Base-by-base conservation (phyloP, 108 stramenopile species). In the Stephanodiscus minutulus region DNA sequence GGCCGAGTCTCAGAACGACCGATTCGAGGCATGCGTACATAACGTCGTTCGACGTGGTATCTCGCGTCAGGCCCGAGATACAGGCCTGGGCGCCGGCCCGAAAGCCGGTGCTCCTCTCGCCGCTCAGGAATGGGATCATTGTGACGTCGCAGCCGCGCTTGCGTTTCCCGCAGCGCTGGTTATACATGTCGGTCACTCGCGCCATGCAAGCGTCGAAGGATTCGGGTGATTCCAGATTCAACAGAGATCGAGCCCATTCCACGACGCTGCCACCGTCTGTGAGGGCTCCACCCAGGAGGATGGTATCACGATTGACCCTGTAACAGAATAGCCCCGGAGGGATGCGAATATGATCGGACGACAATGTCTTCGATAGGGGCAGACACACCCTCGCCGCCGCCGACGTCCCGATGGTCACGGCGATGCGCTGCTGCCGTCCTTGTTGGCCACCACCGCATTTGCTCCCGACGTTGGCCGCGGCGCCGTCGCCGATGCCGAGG, bases 191-290 rank as follows among this genome's bases (percentile, higher is more conserved):
- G 18, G 33, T 22, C 33, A 85, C 87, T 62, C 83, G 21, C 13
- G 68, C 54, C 82, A 89, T 57, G 60, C 84, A 86, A 9, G 58
- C 52, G 9, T 71, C 59, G 68, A 91, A 91, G 7, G 63, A 64
- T 27, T 83, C 73, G 15, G 66, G 53, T 5, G 56, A 68, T 31
- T 73, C 58, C 28, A 89, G 49, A 66, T 87, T 90, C 57, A 91
- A 65, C 31, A 94, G 59, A 6, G 81, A 58, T 6, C 79, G 67
- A 25, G 81, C 74, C 93, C 93, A 94, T 29, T 91, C 93, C 35
- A 94, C 76, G 25, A 88, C 86, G 61, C 88, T 89, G 5, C 93
- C 93, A 2, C 93, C 93, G 74, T 94, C 93, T 4, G 90, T 90
- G 61, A 94, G 59, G 3, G 93, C 93, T 17, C 93, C 93, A 13